These are phyloP conservation scores for Posidonia oceanica DNA, from an alignment of 116 monocot species.

Conservation along the genomic window DNA sequence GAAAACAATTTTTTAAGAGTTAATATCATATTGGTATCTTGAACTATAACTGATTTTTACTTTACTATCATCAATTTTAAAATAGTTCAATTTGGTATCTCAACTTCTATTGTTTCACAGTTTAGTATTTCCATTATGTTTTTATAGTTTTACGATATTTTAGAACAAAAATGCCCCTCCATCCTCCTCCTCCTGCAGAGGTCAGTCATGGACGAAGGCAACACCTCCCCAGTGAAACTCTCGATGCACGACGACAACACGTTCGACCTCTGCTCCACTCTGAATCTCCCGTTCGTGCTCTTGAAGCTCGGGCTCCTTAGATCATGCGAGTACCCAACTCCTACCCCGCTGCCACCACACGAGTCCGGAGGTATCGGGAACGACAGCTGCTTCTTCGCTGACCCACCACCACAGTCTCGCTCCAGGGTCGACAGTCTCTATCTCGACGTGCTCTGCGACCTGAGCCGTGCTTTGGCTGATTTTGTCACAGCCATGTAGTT, in stretches of 20 bases:
- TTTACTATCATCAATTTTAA: too few species aligned
- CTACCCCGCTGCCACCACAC: slow-evolving; percentile 1
- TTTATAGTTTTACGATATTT: too few species aligned
- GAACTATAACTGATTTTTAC: too few species aligned
- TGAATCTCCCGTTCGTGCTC: too few species aligned
- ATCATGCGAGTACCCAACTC: slow-evolving; percentile 25
- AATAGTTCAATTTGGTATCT: too few species aligned
- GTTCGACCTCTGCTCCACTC: slow-evolving; percentile 57
- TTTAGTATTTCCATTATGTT: too few species aligned
- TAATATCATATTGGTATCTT: too few species aligned
- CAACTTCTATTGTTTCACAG: too few species aligned
- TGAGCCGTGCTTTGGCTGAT: slow-evolving; percentile 71
- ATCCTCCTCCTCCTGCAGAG: slow-evolving; percentile 23
- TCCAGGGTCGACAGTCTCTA: slow-evolving; percentile 77
- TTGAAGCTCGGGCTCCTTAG: slow-evolving; percentile 73
- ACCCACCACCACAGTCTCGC: slow-evolving; percentile 22
- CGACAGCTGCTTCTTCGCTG: slow-evolving; percentile 77
- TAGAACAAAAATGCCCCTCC: too few species aligned
- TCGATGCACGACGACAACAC: slow-evolving; percentile 49
- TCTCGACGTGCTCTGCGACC: slow-evolving; percentile 88
- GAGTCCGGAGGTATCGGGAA: slow-evolving; percentile 51
- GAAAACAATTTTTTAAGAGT: too few species aligned
- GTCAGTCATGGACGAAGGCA: slow-evolving; percentile 86
- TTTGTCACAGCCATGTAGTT: slow-evolving; percentile 97
- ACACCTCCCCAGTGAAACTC: slow-evolving; percentile 61